phyloP scores from a whole-genome alignment of 2,329 filamentous ascomycete genomes.

The Herpotrichia juniperi region DNA sequence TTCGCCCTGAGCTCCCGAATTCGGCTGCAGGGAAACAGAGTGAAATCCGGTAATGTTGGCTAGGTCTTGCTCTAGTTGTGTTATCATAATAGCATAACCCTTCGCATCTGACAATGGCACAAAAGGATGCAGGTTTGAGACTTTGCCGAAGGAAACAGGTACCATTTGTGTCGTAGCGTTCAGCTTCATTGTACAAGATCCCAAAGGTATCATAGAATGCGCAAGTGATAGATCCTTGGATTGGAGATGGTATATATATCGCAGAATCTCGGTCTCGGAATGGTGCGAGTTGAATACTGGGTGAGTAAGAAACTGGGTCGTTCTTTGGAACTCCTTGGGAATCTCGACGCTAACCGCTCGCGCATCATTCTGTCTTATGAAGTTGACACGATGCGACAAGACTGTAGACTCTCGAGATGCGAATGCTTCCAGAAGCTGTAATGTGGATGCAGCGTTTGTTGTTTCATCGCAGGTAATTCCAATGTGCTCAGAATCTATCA shows the following conservation, averaged over 20 bases:
- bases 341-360: slow-evolving; percentile 36
- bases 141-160: slow-evolving; percentile 77
- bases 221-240: slow-evolving; percentile 93
- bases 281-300: slow-evolving; percentile 95
- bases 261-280: slow-evolving; percentile 90
- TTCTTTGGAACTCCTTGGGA: slow-evolving; percentile 69
- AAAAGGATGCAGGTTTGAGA: slow-evolving; percentile 83
- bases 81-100: slow-evolving; percentile 74
- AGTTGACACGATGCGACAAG: slow-evolving; percentile 6
- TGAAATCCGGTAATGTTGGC: slow-evolving; percentile 87
- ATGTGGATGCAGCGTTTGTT: slow-evolving; percentile 61
- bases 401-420: slow-evolving; percentile 48
- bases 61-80: slow-evolving; percentile 76
- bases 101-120: slow-evolving; percentile 66
- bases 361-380: background rate
- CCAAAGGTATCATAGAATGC: slow-evolving; percentile 97
- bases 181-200: slow-evolving; percentile 98
- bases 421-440: slow-evolving; percentile 64
- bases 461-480: slow-evolving; percentile 83
- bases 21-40: slow-evolving; percentile 87
- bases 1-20: slow-evolving; percentile 94
- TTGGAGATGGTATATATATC: slow-evolving; percentile 91
- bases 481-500: slow-evolving; percentile 65
- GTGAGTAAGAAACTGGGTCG: slow-evolving; percentile 80
- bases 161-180: slow-evolving; percentile 95